Percentiles rank a stretch among this genome's conserved stretches.
These are phyloP conservation scores for Cymbomonas tetramitiformis DNA, from an alignment of 139 green algal species.

Conservation along the genomic window DNA sequence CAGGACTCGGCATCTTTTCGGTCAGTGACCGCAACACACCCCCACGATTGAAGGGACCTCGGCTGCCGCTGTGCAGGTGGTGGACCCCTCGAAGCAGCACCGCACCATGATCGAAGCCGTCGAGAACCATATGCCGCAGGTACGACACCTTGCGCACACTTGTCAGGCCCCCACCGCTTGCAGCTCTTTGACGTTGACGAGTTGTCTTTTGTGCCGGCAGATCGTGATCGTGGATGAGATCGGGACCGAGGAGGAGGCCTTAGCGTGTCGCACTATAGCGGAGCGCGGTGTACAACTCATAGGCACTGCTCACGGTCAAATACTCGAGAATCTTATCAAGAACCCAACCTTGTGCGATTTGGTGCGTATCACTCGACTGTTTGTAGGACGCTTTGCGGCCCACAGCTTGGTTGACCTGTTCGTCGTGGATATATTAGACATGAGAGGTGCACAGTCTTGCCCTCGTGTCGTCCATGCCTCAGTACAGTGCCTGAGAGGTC, in stretches of 20 bases:
- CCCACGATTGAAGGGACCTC: too few species aligned
- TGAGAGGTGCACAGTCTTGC: too few species aligned
- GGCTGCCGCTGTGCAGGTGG: too few species aligned
- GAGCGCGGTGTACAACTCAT: slow-evolving; percentile 86
- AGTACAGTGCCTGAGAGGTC: too few species aligned
- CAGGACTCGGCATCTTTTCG: too few species aligned
- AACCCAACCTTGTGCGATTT: slow-evolving; percentile 70
- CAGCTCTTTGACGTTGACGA: neutral
- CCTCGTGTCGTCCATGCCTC: too few species aligned
- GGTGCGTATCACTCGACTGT: slow-evolving; percentile 60
- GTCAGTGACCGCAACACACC: too few species aligned
- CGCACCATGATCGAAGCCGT: slow-evolving; percentile 90
- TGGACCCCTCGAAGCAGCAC: slow-evolving; percentile 73
- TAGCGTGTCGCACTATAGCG: slow-evolving; percentile 91
- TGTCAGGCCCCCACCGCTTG: neutral
- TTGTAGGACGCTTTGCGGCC: slow-evolving; percentile 31
- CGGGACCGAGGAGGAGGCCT: slow-evolving; percentile 80
- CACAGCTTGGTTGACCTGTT: too few species aligned
- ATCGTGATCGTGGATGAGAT: slow-evolving; percentile 92
- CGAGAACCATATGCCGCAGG: slow-evolving; percentile 88
- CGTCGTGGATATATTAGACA: too few species aligned
- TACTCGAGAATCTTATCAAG: slow-evolving; percentile 95
- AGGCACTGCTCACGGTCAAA: slow-evolving; percentile 84
- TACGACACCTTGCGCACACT: too few species aligned
- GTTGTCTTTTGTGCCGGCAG: too few species aligned